phyloP scores from a whole-genome alignment of 1,284 basidiomycete genomes.

The Ceratobasidium sp. region DNA sequence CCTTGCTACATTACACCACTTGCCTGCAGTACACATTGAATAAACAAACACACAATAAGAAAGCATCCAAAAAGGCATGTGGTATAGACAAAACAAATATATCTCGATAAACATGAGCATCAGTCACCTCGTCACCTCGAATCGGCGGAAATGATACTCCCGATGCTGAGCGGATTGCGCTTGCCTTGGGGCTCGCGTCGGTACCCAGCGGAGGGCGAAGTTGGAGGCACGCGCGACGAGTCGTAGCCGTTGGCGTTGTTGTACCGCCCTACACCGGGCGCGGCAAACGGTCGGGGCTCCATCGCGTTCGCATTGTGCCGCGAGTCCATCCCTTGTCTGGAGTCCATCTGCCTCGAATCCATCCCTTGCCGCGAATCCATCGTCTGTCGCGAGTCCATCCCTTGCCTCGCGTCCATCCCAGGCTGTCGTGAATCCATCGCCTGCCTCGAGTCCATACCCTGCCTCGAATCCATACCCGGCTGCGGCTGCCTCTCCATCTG shows the following conservation, averaged over 20 bases:
- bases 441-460: too few relatives aligned
- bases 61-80: neutral
- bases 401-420: neutral
- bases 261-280: constrained; percentile 24
- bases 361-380: too few relatives aligned
- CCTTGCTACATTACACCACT: too few relatives aligned
- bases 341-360: too few relatives aligned
- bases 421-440: too few relatives aligned
- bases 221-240: constrained; percentile 37
- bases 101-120: neutral
- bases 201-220: constrained; percentile 10
- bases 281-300: constrained; percentile 25
- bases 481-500: neutral
- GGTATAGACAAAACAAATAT: neutral
- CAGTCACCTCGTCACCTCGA: neutral
- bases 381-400: neutral
- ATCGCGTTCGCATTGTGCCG: too few relatives aligned
- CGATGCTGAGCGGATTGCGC: constrained; percentile 73
- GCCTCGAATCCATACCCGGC: too few relatives aligned
- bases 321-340: neutral
- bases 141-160: constrained; percentile 70
- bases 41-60: neutral
- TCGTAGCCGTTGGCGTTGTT: constrained; percentile 40
- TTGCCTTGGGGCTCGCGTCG: constrained; percentile 50
- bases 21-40: neutral